Evolutionary conservation across 345 rosid genomes (phyloP), one percentile per base, ranked within the genome.

Genomic region (Ceriops tagal): DNA sequence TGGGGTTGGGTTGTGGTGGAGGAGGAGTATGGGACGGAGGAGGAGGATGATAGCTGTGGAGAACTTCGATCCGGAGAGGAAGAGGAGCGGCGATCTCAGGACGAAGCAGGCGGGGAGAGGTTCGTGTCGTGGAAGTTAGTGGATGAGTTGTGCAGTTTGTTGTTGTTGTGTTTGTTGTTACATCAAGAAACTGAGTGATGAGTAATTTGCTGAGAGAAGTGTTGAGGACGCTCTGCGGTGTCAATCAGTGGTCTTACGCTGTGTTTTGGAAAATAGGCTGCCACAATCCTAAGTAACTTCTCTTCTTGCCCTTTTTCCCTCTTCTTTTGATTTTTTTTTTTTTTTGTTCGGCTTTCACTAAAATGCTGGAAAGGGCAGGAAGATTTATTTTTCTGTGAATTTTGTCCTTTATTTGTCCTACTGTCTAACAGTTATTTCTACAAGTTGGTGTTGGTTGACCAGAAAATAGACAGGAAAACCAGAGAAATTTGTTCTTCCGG

Each of bases 91-190:
- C 3, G 99, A 92, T n/a, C 86, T 90, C 61, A 83, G 97, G 79
- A 92, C 97, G 20, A 86, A 92, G 76, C 99, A 95, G 78, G 98
- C 98, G 31, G 99, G 99, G 34, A 67, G 98, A 82, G 97, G 93
- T 70, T 95, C 99, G 66, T 95, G 99, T 84, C 87, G 99, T 53
- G 99, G 99, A 67, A 95, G 98, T 86, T 95, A 95, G 98, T 22
- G 53, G 13, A 26, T 18, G 27, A 28, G 22, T 35, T 62, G 15
- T 13, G 28, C n/a, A 39, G 11, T 6, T 78, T 19, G 77, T 69
- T 73, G 56, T 75, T 79, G 66, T 71, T 70, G 24, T 57, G 57
- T 53, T 26, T n/a, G 46, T 56, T 69, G 63, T 34, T 32, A 74
- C 49, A 30, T 24, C 22, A 16, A 21, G 31, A 21, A 18, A 39